Conservation (phyloP, 306 rosid species). For the Sechiopsis laciniata region DNA sequence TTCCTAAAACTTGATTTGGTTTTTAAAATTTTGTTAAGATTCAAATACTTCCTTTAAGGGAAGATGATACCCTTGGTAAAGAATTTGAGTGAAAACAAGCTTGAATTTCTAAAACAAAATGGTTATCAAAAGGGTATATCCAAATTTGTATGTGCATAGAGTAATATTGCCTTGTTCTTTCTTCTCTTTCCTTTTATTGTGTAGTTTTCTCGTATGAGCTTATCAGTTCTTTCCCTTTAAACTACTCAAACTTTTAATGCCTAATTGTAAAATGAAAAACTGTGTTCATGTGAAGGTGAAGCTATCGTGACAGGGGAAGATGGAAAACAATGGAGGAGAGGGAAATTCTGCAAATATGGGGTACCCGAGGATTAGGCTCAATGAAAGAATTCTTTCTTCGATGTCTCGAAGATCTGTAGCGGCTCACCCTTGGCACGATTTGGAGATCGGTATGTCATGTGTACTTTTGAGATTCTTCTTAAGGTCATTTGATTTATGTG, state of each 20-base stretch:
- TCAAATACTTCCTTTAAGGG: no score
- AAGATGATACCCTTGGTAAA: no score
- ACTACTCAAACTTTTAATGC: not conserved
- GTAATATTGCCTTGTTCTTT: not conserved
- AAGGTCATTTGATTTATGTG: not conserved
- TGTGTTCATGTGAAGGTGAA: constrained; percentile 10
- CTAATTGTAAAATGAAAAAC: not conserved
- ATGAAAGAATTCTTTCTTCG: constrained; percentile 85
- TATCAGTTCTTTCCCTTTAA: not conserved
- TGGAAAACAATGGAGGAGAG: constrained; percentile 52
- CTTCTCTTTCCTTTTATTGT: not conserved
- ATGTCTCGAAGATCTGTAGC: constrained; percentile 79
- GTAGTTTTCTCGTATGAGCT: not conserved
- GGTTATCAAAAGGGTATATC: not conserved
- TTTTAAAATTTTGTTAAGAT: no score
- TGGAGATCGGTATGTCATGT: constrained; percentile 64
- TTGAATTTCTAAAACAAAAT: no score
- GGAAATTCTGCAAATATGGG: constrained; percentile 35
- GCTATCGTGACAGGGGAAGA: constrained; percentile 30
- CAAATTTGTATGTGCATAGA: not conserved
- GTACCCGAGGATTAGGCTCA: constrained; percentile 40
- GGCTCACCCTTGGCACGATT: constrained; percentile 98
- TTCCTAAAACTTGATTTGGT: no score
- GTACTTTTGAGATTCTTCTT: not conserved
- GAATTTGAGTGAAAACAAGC: no score